Evolutionary conservation across 2,329 filamentous ascomycete genomes (phyloP).

Genomic region (Phialophora chinensis): DNA sequence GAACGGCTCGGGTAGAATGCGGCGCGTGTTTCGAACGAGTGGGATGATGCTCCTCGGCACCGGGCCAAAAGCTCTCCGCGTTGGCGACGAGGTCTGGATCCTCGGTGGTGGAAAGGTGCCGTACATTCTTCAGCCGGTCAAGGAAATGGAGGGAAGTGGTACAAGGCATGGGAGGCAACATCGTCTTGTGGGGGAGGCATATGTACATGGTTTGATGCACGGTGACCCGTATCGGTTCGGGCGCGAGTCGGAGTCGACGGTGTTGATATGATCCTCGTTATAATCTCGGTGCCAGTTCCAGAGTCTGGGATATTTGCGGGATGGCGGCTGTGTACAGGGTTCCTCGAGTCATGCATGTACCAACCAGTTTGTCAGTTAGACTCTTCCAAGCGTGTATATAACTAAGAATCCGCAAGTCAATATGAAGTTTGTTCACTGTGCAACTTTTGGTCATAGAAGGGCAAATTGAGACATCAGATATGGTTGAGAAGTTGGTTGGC

Average conservation of each 20-base stretch:
- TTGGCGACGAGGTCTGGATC: conserved; percentile 23
- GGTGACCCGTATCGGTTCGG: conserved; percentile 18
- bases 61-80: conserved; percentile 14
- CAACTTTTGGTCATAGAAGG: not conserved
- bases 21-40: conserved; percentile 19
- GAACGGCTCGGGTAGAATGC: conserved; percentile 10
- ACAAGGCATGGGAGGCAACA: not conserved
- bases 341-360: not conserved
- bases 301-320: not conserved
- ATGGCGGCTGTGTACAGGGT: not conserved
- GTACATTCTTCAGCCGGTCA: conserved; percentile 21
- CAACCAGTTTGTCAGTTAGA: not conserved
- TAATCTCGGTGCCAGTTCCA: not conserved
- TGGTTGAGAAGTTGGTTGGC: conserved; percentile 35
- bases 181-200: conserved; percentile 25
- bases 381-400: not conserved
- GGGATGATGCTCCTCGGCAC: conserved; percentile 20
- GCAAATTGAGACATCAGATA: conserved; percentile 25
- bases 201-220: conserved; percentile 27
- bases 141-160: not conserved
- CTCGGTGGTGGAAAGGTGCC: conserved; percentile 23
- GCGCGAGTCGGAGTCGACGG: conserved; percentile 9
- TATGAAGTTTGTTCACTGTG: not conserved
- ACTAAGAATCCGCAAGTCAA: conserved; percentile 16
- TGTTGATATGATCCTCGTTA: conserved; percentile 15